phyloP scores from a whole-genome alignment of 805 yeast genomes.

The Yamadazyma tumulicola region DNA sequence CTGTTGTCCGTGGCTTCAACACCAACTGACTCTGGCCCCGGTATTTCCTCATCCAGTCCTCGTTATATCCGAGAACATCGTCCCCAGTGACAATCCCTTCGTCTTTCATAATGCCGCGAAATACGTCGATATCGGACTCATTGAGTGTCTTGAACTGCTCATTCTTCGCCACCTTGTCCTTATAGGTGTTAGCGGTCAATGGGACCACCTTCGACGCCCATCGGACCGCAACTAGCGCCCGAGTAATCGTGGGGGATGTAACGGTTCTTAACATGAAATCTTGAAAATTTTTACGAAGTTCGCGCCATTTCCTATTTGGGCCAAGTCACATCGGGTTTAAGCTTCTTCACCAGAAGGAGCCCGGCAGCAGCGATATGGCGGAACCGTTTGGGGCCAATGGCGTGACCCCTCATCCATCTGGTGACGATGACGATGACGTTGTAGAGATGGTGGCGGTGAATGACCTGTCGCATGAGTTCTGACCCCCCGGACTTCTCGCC shows the following conservation, averaged over 20 bases:
- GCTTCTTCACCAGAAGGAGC: constrained; percentile 3
- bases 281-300: too few relatives aligned
- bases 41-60: constrained; percentile 94
- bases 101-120: constrained; percentile 55
- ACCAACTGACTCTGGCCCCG: constrained; percentile 81
- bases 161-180: constrained; percentile 50
- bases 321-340: too few relatives aligned
- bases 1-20: constrained; percentile 75
- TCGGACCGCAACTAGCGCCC: too few relatives aligned
- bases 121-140: constrained; percentile 55
- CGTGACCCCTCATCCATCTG: constrained; percentile 81
- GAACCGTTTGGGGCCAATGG: constrained; percentile 69
- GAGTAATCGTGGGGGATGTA: too few relatives aligned
- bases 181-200: constrained; percentile 70
- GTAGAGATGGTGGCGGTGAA: constrained; percentile 46
- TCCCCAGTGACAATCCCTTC: constrained; percentile 52
- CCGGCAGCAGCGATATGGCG: constrained; percentile 45
- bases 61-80: constrained; percentile 71
- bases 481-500: constrained; percentile 78
- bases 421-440: constrained; percentile 67
- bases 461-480: constrained; percentile 47
- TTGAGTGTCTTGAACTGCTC: constrained; percentile 49
- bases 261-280: too few relatives aligned
- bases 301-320: too few relatives aligned
- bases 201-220: constrained; percentile 38